Percentiles rank a stretch among this genome's conserved stretches.
These are phyloP conservation scores for Otatea glauca DNA, from an alignment of 176 grass and related monocot genomes.

Conservation along the genomic window DNA sequence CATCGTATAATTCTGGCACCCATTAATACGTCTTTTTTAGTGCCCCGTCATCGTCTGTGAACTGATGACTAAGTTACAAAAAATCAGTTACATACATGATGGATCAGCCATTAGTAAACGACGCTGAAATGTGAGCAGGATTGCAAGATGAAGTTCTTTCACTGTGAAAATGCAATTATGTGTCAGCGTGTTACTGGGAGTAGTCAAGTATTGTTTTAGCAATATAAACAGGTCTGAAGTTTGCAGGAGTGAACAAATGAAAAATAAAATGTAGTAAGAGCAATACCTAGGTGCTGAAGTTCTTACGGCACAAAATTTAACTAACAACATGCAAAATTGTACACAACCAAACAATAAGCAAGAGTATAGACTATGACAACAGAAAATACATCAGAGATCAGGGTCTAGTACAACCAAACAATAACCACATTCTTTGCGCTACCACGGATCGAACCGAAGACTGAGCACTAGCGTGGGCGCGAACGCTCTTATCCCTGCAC, in stretches of 20 bases:
- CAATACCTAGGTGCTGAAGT: too few relatives aligned
- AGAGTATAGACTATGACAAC: not conserved
- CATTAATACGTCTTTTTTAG: too few relatives aligned
- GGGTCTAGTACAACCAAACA: too few relatives aligned
- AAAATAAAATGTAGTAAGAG: not conserved
- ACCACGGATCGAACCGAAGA: too few relatives aligned
- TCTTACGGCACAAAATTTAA: slow-evolving; percentile 1
- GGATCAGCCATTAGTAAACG: not conserved
- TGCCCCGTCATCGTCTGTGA: too few relatives aligned
- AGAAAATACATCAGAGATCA: not conserved
- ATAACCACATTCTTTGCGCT: too few relatives aligned
- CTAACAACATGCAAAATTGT: not conserved
- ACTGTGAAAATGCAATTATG: not conserved
- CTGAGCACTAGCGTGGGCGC: too few relatives aligned
- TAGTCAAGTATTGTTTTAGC: not conserved
- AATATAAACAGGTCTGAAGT: not conserved
- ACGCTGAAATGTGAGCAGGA: not conserved
- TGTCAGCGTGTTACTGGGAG: not conserved
- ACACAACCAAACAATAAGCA: not conserved
- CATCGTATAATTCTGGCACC: too few relatives aligned
- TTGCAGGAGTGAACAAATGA: not conserved
- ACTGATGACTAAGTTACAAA: not conserved
- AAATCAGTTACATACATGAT: not conserved
- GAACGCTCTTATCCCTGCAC: too few relatives aligned
- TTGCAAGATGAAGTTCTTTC: not conserved